phyloP scores from a whole-genome alignment of 1,139 yeast genomes.

The Hansenula sp. region DNA sequence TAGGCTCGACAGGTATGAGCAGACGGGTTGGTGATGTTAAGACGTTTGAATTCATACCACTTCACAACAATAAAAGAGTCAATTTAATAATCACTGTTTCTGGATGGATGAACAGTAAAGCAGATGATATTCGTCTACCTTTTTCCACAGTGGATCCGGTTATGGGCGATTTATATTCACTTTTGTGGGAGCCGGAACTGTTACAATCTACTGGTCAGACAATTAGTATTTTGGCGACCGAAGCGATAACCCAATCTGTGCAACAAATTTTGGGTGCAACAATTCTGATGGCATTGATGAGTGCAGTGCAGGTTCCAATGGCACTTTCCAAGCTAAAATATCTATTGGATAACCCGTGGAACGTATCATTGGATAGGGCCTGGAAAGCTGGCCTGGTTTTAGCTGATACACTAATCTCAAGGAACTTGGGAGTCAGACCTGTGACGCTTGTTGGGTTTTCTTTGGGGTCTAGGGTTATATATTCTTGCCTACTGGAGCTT shows the following conservation, averaged over 20 bases:
- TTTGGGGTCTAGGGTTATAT: slow-evolving; percentile 87
- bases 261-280: slow-evolving; percentile 96
- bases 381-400: slow-evolving; percentile 93
- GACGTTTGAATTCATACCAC: slow-evolving; percentile 89
- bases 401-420: slow-evolving; percentile 85
- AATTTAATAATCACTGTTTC: slow-evolving; percentile 87
- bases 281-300: slow-evolving; percentile 85
- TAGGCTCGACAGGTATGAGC: slow-evolving; percentile 83
- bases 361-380: slow-evolving; percentile 92
- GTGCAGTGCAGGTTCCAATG: slow-evolving; percentile 95
- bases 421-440: slow-evolving; percentile 91
- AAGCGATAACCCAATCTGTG: slow-evolving; percentile 85
- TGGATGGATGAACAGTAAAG: slow-evolving; percentile 97
- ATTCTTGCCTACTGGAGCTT: slow-evolving; percentile 83
- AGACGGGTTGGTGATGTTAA: slow-evolving; percentile 87
- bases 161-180: slow-evolving; percentile 92
- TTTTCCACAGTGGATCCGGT: slow-evolving; percentile 96
- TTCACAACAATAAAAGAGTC: slow-evolving; percentile 86
- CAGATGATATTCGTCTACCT: slow-evolving; percentile 95
- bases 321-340: slow-evolving; percentile 85
- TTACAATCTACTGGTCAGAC: slow-evolving; percentile 95
- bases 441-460: slow-evolving; percentile 92
- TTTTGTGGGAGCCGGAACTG: slow-evolving; percentile 98
- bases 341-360: slow-evolving; percentile 96
- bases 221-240: slow-evolving; percentile 87